Evolutionary conservation across 192 early-diverging fungal genomes (phyloP).

Genomic region (Dimargaris xerosporica): DNA sequence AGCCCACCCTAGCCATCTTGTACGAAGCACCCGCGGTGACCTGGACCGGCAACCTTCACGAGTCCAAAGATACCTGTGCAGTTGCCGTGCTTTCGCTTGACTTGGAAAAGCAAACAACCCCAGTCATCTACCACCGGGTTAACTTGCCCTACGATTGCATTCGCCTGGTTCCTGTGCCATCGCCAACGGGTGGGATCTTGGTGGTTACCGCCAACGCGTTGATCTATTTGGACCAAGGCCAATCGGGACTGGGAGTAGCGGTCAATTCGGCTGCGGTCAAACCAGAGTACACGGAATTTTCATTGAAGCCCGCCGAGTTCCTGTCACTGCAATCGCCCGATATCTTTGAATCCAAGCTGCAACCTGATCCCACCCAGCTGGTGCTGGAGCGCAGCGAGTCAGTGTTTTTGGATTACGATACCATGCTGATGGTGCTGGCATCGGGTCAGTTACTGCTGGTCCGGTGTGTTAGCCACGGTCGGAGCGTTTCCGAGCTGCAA

Average conservation of each 20-base stretch:
- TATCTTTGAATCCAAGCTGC: neutral
- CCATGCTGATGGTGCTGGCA: conserved; percentile 51
- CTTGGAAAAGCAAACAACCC: conserved; percentile 49
- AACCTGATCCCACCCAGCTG: conserved; percentile 15
- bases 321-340: neutral
- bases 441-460: conserved; percentile 59
- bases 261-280: conserved; percentile 30
- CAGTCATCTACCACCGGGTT: conserved; percentile 64
- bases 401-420: conserved; percentile 51
- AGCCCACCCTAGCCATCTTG: conserved; percentile 87
- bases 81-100: conserved; percentile 81
- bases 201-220: conserved; percentile 65
- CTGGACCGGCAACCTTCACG: conserved; percentile 63
- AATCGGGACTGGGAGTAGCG: conserved; percentile 54
- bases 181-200: conserved; percentile 75
- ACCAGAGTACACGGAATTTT: conserved; percentile 11
- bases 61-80: conserved; percentile 42
- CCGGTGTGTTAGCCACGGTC: conserved; percentile 57
- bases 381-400: conserved; percentile 50
- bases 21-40: conserved; percentile 63
- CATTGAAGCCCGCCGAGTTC: neutral
- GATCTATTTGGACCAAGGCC: conserved; percentile 72
- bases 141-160: conserved; percentile 73
- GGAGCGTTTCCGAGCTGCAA: conserved; percentile 59
- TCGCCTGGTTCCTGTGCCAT: conserved; percentile 52